Percentiles rank a stretch among this genome's conserved stretches.
phyloP scores from a whole-genome alignment of 257 asterid genomes.

The Hygrophila difformis region DNA sequence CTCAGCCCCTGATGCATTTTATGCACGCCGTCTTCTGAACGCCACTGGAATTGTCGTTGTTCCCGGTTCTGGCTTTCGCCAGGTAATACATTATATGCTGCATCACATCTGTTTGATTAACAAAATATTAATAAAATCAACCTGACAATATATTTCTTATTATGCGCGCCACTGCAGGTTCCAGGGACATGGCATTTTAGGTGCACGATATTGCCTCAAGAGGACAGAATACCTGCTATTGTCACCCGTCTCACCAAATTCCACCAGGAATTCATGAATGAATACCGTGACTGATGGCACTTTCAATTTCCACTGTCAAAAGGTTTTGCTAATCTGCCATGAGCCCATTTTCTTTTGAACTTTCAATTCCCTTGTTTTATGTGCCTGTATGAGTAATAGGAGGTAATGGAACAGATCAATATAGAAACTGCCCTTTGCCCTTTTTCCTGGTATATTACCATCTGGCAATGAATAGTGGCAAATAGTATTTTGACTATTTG shows the following conservation, averaged over 20 bases:
- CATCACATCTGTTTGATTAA: neutral
- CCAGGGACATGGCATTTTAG: constrained; percentile 93
- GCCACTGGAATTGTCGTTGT: constrained; percentile 92
- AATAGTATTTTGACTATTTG: no score
- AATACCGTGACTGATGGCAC: constrained; percentile 27
- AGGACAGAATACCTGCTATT: constrained; percentile 77
- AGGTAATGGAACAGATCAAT: no score
- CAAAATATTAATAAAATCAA: no score
- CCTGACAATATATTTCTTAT: no score
- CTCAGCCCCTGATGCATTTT: constrained; percentile 66
- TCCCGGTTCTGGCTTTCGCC: constrained; percentile 98
- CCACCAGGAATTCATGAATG: constrained; percentile 73
- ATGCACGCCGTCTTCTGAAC: constrained; percentile 63
- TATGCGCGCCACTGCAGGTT: constrained; percentile 25
- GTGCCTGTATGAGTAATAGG: no score
- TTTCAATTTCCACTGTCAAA: no score
- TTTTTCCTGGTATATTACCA: no score
- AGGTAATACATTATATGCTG: constrained; percentile 28
- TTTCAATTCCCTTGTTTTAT: no score
- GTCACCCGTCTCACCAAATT: constrained; percentile 66
- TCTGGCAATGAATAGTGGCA: no score
- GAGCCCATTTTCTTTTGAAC: no score
- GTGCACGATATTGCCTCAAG: constrained; percentile 93
- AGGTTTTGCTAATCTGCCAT: no score
- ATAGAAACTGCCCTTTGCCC: no score